These are phyloP conservation scores for Pezicula neosporulosa DNA, from an alignment of 2,329 filamentous ascomycete species.

Conservation along the genomic window DNA sequence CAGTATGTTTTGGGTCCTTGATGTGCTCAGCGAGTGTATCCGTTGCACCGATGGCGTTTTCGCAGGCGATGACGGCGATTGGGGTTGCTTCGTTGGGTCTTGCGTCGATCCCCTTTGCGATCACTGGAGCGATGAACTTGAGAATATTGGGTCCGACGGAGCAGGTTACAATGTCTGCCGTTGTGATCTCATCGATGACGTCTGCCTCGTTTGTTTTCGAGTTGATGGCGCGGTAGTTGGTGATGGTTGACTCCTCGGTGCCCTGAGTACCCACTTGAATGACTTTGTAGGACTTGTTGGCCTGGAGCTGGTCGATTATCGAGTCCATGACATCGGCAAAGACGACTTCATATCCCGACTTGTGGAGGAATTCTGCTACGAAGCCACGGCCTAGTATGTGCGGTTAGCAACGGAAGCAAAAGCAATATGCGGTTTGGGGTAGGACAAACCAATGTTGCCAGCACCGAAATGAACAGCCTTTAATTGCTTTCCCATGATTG, in stretches of 20 bases:
- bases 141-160: slow-evolving; percentile 95
- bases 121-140: slow-evolving; percentile 92
- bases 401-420: no score
- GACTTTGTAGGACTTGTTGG: slow-evolving; percentile 76
- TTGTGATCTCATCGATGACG: slow-evolving; percentile 79
- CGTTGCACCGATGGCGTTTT: slow-evolving; percentile 95
- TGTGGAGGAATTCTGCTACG: slow-evolving; percentile 60
- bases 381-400: slow-evolving; percentile 34
- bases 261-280: slow-evolving; percentile 88
- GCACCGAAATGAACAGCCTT: slow-evolving; percentile 84
- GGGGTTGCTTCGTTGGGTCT: slow-evolving; percentile 64
- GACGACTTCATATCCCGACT: slow-evolving; percentile 92
- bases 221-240: slow-evolving; percentile 97
- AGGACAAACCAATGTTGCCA: slow-evolving; percentile 64
- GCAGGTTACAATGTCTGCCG: slow-evolving; percentile 90
- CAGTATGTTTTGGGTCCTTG: slow-evolving; percentile 69
- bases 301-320: slow-evolving; percentile 77
- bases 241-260: slow-evolving; percentile 77
- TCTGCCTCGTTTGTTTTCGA: slow-evolving; percentile 80
- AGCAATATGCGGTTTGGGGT: no score
- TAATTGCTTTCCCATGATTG: slow-evolving; percentile 32
- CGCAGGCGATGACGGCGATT: slow-evolving; percentile 91
- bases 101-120: slow-evolving; percentile 87
- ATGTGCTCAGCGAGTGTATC: slow-evolving; percentile 82
- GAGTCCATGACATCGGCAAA: slow-evolving; percentile 91